Base-by-base conservation (phyloP, 2,329 filamentous ascomycete species). In the Curvularia spicifera region DNA sequence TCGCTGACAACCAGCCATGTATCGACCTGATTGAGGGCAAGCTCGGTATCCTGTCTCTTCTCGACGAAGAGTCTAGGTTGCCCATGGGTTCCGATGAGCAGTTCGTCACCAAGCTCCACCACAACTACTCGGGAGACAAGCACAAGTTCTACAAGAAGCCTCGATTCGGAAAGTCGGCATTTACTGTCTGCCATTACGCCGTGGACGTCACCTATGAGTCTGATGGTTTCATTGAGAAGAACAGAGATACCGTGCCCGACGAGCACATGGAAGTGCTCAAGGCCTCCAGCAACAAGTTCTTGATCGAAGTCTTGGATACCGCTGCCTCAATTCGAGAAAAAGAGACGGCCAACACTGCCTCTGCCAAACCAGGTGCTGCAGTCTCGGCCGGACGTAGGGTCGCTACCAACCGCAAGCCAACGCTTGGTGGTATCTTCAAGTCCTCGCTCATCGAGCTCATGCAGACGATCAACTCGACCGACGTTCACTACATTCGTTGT, bases 221-320 rank as follows among this genome's bases (percentile, higher is more conserved):
- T 1, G 95, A 99, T 70, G 95, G 95, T 46, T 99, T 99, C 80
- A 97, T 99, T 71, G 96, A 99, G 78, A 99, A 99, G 85, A 99
- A 99, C 79, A 88, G 95, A 77, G 95, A 99, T 78, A 99, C 96
- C 20, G 95, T 99, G 46, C 95, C 95, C 5, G 95, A 99, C 74
- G 95, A 99, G 80, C 95, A 98, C 75, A 91, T 99, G 88, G 93
- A 95, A 58, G 90, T 99, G 37, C 84, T 99, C 64, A 89, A 87
- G 68, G 88, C 88, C 51, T 96, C 93, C 0, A 89, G 86, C 31
- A 99, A 97, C 78, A 81, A 82, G 48, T 99, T 99, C 82, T 83
- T 99, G 55, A 87, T 85, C 44, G 86, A 92, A 56, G 92, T 99
- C 6, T 80, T 99, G 43, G 90, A 93, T 51, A 91, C 93, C 33